These are phyloP conservation scores for Thermochaetoides dissita DNA, from an alignment of 2,329 filamentous ascomycete species.

Conservation along the genomic window DNA sequence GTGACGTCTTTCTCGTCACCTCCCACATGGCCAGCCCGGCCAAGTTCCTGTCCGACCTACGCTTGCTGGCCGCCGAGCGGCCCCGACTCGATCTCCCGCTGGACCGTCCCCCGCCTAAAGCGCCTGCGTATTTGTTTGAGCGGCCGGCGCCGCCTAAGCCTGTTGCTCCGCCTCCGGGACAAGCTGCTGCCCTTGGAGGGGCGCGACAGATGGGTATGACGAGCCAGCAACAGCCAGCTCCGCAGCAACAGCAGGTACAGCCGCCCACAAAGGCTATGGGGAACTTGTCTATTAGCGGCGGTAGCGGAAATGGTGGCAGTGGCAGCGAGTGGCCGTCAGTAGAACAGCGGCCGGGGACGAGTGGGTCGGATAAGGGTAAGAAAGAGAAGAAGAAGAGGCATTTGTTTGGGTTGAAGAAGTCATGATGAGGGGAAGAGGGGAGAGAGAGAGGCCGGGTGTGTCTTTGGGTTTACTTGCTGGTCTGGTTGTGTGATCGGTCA, in stretches of 20 bases:
- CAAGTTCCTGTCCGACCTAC: slow-evolving; percentile 48
- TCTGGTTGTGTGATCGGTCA: not conserved
- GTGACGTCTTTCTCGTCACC: slow-evolving; percentile 77
- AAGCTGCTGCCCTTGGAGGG: slow-evolving; percentile 14
- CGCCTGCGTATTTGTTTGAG: slow-evolving; percentile 78
- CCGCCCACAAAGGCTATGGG: slow-evolving; percentile 43
- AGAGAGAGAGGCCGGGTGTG: not conserved
- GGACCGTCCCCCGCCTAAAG: slow-evolving; percentile 65
- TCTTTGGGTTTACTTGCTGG: not conserved
- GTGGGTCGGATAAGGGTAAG: slow-evolving; percentile 26
- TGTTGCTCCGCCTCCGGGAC: slow-evolving; percentile 24
- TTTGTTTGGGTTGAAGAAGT: slow-evolving; percentile 23
- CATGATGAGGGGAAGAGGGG: not conserved
- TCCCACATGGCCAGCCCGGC: slow-evolving; percentile 85
- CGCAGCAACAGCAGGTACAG: slow-evolving; percentile 20
- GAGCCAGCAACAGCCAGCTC: slow-evolving; percentile 17
- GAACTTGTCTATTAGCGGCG: slow-evolving; percentile 34
- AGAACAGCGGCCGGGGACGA: slow-evolving; percentile 9
- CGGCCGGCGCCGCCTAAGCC: slow-evolving; percentile 41
- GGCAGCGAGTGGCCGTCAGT: slow-evolving; percentile 7
- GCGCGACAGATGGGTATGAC: slow-evolving; percentile 10
- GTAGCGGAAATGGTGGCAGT: not conserved
- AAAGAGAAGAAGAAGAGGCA: slow-evolving; percentile 24
- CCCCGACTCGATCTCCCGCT: slow-evolving; percentile 66
- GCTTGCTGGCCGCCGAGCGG: slow-evolving; percentile 65